Base-by-base conservation (phyloP, 2,329 filamentous ascomycete genomes). In the Penicillium aurantiogriseum region DNA sequence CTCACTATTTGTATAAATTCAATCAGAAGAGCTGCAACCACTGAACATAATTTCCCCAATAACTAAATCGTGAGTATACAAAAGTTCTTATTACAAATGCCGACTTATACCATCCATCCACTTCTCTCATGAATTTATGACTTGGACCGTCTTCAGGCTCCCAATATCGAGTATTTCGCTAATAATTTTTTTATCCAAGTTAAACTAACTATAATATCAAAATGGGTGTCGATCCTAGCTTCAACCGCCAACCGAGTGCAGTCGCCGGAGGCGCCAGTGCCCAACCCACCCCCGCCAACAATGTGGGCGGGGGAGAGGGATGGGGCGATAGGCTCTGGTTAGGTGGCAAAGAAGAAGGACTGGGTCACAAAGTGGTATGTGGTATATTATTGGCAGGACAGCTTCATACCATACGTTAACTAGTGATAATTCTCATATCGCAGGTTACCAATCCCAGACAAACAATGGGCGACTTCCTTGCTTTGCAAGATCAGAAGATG, bases 201-300 rank as follows among this genome's bases (percentile, higher is more conserved):
- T 23, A n/a, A 42, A 33, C 8, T 33, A 17, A 36, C 2, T 5
- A n/a, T 13, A 7, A 19, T 7, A 40, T 21, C 19, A 31, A 29
- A 35, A 52, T 51, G 40, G 38, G 42, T 23, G 11, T 13, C 7
- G 43, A 51, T 31, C 47, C 50, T 38, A 49, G 35, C 17, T 5
- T 31, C 40, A 69, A 63, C 51, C 62, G 59, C 23, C 60, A 45
- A n/a, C 45, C 56, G 9, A 50, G 46, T 11, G 35, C 63, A n/a
- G 65, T 64, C 23, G 33, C 53, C 8, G 69, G 69, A 27, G 70
- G 68, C 45, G 62, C 63, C 33, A 65, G 69, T 57, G 40, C 63
- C 21, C 25, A 54, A 15, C 69, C 69, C 15, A 71, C 67, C 0
- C 69, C 71, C n/a, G 69, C 69, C 29, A 72, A 71, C 63, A 67